Evolutionary conservation across 306 rosid species (phyloP), one percentile per base, ranked within the genome.

Genomic region (Sophora flavescens): DNA sequence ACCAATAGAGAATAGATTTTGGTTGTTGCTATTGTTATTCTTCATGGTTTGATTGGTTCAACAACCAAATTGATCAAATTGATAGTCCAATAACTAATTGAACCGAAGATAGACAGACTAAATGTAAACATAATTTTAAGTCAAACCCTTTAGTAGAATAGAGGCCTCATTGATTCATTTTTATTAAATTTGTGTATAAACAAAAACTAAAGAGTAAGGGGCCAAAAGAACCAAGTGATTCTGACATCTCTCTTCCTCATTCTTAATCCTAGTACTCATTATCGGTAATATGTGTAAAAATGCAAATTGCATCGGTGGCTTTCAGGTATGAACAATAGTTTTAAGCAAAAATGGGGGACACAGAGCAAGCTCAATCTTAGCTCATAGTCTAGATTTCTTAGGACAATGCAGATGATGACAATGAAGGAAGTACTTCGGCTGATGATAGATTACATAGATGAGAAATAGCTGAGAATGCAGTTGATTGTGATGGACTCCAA

Each of bases 351-450:
- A 15, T 68, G 81, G n/a, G 80, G 80, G 60, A 76, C 58, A 68
- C 15, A 10, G 51, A 22, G 8, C 57, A 41, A 65, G 44, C 58
- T 78, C 50, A 83, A 53, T 71, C 85, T 64, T 11, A 36, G 59
- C 12, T 13, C 69, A 67, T 35, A 84, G 50, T 78, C 85, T 86
- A 13, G 88, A 85, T 68, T 87, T 91, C 89, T 91, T 91, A 6
- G 84, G 79, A 62, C 7, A 64, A 56, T 3, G 36, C 32, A 15
- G 88, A 58, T 12, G 78, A 53, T 10, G 81, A 63, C 14, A 63
- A 26, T 36, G 81, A 32, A 26, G 59, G n/a, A 3, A 48, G 8
- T 47, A 68, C 2, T 47, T 12, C 42, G 2, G 63, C 9, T 14
- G 85, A 78, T 16, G 76, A 57, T 35, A 75, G 75, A 63, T 83